phyloP scores from a whole-genome alignment of 768 basidiomycete species.

The Boletus tomentosulus region DNA sequence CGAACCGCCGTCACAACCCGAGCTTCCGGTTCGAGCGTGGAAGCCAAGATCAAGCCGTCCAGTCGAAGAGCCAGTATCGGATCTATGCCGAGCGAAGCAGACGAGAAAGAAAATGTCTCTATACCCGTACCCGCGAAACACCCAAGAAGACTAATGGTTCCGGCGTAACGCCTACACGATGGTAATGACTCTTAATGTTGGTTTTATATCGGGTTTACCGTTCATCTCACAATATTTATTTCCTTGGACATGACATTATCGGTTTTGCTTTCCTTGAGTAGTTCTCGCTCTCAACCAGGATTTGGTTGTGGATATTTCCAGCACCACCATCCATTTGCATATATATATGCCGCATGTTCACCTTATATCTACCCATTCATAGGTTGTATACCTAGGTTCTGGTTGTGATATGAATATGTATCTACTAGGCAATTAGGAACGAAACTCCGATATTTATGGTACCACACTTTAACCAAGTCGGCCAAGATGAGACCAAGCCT shows the following conservation, averaged over 20 bases:
- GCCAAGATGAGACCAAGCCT: background rate
- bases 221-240: constrained; percentile 4
- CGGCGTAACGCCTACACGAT: constrained; percentile 7
- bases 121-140: constrained; percentile 19
- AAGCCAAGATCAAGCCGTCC: constrained; percentile 34
- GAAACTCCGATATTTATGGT: background rate
- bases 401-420: constrained; percentile 8
- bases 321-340: constrained; percentile 2
- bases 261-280: constrained; percentile 9
- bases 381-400: constrained; percentile 24
- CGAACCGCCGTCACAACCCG: constrained; percentile 21
- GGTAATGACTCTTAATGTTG: background rate
- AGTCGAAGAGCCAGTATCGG: constrained; percentile 33
- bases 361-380: constrained; percentile 14
- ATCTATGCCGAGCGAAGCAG: constrained; percentile 40
- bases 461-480: background rate
- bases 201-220: constrained; percentile 7
- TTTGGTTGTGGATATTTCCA: constrained; percentile 1
- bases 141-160: constrained; percentile 15
- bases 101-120: constrained; percentile 59
- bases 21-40: constrained; percentile 31
- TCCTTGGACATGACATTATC: constrained; percentile 11
- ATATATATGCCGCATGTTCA: constrained; percentile 12
- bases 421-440: constrained; percentile 2
- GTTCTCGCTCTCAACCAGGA: constrained; percentile 8